Base-by-base conservation (phyloP, 345 rosid species). In the Viola odorata region DNA sequence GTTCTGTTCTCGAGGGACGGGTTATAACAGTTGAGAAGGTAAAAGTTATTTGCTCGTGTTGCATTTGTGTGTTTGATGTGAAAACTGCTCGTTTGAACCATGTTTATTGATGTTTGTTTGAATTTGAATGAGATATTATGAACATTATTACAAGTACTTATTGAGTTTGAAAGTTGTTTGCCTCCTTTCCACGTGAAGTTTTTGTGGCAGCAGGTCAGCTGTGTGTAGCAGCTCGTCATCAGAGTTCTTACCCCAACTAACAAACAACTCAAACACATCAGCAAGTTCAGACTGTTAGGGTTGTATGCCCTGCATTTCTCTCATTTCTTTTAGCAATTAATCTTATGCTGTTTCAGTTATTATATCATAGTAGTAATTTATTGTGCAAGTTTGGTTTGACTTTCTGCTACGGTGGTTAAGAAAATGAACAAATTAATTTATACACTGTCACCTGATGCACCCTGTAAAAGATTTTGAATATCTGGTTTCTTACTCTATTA, bases 171-270 rank as follows among this genome's bases (percentile, higher is more conserved):
- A 80, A 80, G 84, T 71, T 78, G 82, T 84, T 23, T 89, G 81
- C 83, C 83, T 71, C 84, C 84, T 76, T 84, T 85, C 85, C 84
- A 83, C 67, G 86, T 85, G 82, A 82, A 85, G 91, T 76, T 85
- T 85, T 64, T 85, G 82, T 87, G 78, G 75, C 96, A 87, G 84
- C 94, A 89, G 96, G 96, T 84, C 82, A 85, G 91, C 96, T 89
- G 92, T 85, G 81, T 79, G 92, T 81, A 81, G 90, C 91, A 89
- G 89, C 88, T 76, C 97, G 79, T 85, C 94, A 69, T 62, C 98
- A 68, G 83, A 76, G 77, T 66, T 68, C 85, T 81, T 74, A 71
- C 55, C 75, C 42, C 91, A 82, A 77, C 90, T 80, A 60, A 71
- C 96, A 83, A 82, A 84, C 84, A 69, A 75, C 74, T 73, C 95